Conservation (phyloP, 805 yeast genomes). For the Candida nitratophila region DNA sequence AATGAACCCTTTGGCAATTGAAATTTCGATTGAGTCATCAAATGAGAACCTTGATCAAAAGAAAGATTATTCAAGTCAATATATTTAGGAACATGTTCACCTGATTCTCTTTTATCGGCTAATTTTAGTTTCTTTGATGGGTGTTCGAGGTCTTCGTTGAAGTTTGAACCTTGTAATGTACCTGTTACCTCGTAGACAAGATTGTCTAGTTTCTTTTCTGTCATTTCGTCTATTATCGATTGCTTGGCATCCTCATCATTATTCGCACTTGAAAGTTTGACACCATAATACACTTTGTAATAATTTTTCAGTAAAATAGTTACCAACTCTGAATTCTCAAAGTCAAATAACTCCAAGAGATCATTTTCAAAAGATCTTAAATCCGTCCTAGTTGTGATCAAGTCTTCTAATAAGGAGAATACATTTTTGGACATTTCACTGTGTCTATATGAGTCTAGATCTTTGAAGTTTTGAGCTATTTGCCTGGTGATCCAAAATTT, state of each 20-base stretch:
- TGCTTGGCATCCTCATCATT: conserved; percentile 27
- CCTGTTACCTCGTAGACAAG: conserved; percentile 37
- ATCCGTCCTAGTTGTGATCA: conserved; percentile 19
- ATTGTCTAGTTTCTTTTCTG: conserved; percentile 29
- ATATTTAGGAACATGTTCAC: conserved; percentile 32
- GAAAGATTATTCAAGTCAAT: conserved; percentile 58
- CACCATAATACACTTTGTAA: conserved; percentile 21
- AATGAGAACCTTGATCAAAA: conserved; percentile 68
- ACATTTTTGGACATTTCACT: conserved; percentile 33
- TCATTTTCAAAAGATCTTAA: conserved; percentile 43
- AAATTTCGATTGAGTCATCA: conserved; percentile 60
- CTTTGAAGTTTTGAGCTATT: conserved; percentile 27
- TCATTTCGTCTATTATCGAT: conserved; percentile 36
- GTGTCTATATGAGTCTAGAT: conserved; percentile 30
- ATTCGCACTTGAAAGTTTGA: conserved; percentile 13
- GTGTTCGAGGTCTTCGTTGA: neutral
- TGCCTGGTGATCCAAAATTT: conserved; percentile 48
- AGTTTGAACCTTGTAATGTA: conserved; percentile 1
- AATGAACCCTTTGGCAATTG: conserved; percentile 79
- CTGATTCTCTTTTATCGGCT: neutral
- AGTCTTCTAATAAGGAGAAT: conserved; percentile 31
- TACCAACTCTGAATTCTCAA: conserved; percentile 44
- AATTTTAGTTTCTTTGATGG: conserved; percentile 7
- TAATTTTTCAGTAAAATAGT: conserved; percentile 40
- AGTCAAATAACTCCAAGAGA: conserved; percentile 46